Conservation (phyloP, 768 basidiomycete genomes). For the Rhizopogon rudus region DNA sequence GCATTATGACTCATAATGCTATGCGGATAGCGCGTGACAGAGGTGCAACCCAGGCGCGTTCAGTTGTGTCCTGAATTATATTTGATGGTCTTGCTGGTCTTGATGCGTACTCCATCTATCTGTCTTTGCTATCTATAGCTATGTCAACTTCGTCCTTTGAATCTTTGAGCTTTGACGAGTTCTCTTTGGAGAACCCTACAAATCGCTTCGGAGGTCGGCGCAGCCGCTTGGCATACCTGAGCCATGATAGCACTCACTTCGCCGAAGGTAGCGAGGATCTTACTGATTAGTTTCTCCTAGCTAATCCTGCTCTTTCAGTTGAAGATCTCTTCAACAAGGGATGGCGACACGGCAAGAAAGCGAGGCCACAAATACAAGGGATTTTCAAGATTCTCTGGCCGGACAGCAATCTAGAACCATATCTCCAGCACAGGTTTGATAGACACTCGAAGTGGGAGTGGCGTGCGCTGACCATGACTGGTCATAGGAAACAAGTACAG, state of each 20-base stretch:
- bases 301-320: conserved; percentile 29
- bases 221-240: conserved; percentile 39
- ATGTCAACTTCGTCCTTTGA: conserved; percentile 3
- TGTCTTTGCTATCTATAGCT: conserved; percentile 1
- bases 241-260: conserved; percentile 30
- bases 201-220: conserved; percentile 31
- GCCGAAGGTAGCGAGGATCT: conserved; percentile 23
- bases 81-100: neutral
- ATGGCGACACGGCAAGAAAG: conserved; percentile 54
- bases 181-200: conserved; percentile 37
- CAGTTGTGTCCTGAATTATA: neutral
- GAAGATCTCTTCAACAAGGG: conserved; percentile 45
- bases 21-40: neutral
- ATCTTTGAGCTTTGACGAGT: conserved; percentile 21
- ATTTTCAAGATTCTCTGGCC: conserved; percentile 50
- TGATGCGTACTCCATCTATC: neutral
- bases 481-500: conserved; percentile 22
- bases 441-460: conserved; percentile 12
- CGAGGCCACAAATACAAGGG: conserved; percentile 40
- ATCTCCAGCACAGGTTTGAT: conserved; percentile 43
- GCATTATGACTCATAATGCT: neutral
- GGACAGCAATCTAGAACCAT: conserved; percentile 38
- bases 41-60: neutral
- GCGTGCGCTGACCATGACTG: conserved; percentile 4
- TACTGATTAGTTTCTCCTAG: neutral